Evolutionary conservation across 345 rosid genomes (phyloP).

Genomic region (Populus deltoides): DNA sequence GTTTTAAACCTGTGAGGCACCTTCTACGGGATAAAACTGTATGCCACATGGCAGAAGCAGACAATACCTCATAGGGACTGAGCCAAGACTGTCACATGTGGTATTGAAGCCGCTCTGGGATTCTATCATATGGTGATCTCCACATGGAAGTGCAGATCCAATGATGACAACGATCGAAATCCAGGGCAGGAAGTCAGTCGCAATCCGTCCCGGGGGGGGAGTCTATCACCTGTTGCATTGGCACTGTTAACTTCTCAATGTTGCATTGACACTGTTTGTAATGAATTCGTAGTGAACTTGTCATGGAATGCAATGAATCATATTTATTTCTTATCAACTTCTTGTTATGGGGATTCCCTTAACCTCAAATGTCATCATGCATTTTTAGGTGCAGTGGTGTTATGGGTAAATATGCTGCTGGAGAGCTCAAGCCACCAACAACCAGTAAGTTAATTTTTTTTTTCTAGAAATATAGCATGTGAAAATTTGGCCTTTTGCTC

Average conservation of each 20-base stretch:
- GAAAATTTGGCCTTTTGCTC: background rate
- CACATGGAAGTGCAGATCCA: background rate
- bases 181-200: background rate
- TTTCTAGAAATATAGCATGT: background rate
- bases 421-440: constrained; percentile 96
- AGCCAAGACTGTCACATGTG: no score
- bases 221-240: no score
- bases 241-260: background rate
- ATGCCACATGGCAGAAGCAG: no score
- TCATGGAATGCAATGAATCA: background rate
- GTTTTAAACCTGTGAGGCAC: no score
- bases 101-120: background rate
- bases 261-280: background rate
- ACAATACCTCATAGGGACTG: no score
- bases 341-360: background rate
- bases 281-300: background rate
- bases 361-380: background rate
- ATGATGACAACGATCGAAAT: background rate
- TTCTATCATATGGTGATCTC: background rate
- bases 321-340: background rate
- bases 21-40: no score
- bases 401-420: constrained; percentile 94
- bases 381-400: constrained; percentile 92
- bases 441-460: constrained; percentile 52
- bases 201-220: no score